These are phyloP conservation scores for Backusella psychrophila DNA, from an alignment of 192 early-diverging fungal species.

Conservation along the genomic window DNA sequence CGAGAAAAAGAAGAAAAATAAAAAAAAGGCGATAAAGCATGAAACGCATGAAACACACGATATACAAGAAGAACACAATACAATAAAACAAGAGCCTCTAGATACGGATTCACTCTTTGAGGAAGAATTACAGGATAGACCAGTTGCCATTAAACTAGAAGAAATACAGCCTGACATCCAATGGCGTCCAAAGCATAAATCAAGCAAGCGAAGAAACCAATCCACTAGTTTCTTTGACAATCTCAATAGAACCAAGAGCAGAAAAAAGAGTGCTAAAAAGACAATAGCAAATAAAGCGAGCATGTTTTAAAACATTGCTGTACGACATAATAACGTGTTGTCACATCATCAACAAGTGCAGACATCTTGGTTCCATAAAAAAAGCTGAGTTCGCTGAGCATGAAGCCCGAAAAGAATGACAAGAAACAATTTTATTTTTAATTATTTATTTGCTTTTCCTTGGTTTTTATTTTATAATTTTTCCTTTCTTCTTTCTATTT, in stretches of 20 bases:
- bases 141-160: too few species aligned
- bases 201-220: neutral
- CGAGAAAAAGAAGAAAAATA: neutral
- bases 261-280: neutral
- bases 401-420: neutral
- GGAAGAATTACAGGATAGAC: neutral
- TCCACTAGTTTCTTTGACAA: neutral
- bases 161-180: neutral
- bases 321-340: neutral
- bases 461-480: neutral
- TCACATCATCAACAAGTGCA: too few species aligned
- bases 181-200: neutral
- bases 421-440: neutral
- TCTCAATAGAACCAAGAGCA: neutral
- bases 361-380: neutral
- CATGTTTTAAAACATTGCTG: neutral
- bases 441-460: neutral
- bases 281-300: neutral
- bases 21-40: too few species aligned
- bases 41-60: too few species aligned
- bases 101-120: neutral
- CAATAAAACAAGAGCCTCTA: neutral
- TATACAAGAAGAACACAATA: neutral
- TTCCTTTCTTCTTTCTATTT: neutral
- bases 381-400: conserved; percentile 4